phyloP scores from a whole-genome alignment of 1,139 yeast species.

The Candida freyschussii region DNA sequence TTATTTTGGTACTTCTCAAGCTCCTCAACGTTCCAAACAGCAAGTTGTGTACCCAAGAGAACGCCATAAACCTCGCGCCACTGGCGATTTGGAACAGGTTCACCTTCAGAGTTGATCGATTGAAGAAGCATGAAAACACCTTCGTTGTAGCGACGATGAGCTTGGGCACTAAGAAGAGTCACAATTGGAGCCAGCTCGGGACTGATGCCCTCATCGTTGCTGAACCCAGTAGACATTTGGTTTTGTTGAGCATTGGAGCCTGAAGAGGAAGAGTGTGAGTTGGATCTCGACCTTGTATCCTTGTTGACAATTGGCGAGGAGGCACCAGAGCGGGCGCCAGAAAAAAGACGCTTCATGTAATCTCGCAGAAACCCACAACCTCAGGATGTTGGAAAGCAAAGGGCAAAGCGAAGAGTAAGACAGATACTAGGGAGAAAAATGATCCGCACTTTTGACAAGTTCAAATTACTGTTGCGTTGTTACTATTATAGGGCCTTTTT shows the following conservation, averaged over 20 bases:
- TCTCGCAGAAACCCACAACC: too few species aligned
- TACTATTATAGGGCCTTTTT: too few species aligned
- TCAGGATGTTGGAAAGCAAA: too few species aligned
- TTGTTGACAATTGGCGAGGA: conserved; percentile 11
- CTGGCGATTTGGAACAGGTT: conserved; percentile 67
- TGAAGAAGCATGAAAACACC: conserved; percentile 70
- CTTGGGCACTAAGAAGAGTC: conserved; percentile 64
- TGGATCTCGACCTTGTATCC: conserved; percentile 15
- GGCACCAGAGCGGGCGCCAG: conserved; percentile 14
- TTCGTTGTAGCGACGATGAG: conserved; percentile 68
- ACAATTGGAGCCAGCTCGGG: conserved; percentile 77
- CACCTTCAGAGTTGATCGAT: conserved; percentile 77
- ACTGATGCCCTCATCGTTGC: conserved; percentile 24
- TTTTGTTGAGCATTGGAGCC: conserved; percentile 1
- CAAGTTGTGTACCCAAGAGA: conserved; percentile 82
- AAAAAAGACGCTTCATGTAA: conserved; percentile 18
- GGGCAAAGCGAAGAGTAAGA: too few species aligned
- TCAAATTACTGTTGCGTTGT: too few species aligned
- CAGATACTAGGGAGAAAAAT: too few species aligned
- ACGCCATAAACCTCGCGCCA: conserved; percentile 96
- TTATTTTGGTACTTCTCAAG: conserved; percentile 51
- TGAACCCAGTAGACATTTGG: conserved; percentile 8
- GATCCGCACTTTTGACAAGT: too few species aligned
- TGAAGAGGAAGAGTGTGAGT: conserved; percentile 7
- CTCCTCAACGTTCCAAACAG: conserved; percentile 86